Conservation (phyloP, 768 basidiomycete genomes). For the Agrocybe praecox region DNA sequence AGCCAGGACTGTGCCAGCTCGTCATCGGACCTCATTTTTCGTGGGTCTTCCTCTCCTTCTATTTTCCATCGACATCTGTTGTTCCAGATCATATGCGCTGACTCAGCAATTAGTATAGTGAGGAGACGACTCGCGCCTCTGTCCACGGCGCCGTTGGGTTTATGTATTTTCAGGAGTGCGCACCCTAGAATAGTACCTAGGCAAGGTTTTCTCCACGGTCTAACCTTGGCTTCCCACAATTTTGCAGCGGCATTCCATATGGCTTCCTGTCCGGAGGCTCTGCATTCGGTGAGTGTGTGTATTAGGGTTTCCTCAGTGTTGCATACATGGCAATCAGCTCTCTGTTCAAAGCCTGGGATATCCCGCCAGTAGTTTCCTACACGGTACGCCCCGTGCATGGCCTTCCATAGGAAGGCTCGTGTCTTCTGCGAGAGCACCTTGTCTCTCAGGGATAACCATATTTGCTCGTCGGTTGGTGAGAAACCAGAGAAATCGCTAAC, state of each 20-base stretch:
- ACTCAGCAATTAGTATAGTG: constrained; percentile 24
- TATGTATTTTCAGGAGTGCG: background rate
- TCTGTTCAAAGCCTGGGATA: background rate
- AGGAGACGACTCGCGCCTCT: constrained; percentile 13
- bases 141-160: background rate
- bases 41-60: background rate
- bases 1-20: constrained; percentile 20
- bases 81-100: constrained; percentile 30
- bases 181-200: constrained; percentile 18
- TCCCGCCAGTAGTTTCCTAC: background rate
- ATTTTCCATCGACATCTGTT: constrained; percentile 24
- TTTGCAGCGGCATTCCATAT: background rate
- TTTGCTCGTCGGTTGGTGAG: background rate
- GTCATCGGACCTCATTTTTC: background rate
- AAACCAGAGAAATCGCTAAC: no score
- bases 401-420: background rate
- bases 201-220: background rate
- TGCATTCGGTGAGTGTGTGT: background rate
- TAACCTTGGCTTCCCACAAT: no score
- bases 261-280: background rate
- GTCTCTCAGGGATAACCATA: background rate
- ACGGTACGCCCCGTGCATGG: background rate
- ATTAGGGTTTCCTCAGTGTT: background rate
- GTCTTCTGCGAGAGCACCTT: background rate
- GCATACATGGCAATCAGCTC: background rate